Evolutionary conservation across 1,284 basidiomycete genomes (phyloP), one percentile per base, ranked within the genome.

Genomic region (Pseudozyma sp.): DNA sequence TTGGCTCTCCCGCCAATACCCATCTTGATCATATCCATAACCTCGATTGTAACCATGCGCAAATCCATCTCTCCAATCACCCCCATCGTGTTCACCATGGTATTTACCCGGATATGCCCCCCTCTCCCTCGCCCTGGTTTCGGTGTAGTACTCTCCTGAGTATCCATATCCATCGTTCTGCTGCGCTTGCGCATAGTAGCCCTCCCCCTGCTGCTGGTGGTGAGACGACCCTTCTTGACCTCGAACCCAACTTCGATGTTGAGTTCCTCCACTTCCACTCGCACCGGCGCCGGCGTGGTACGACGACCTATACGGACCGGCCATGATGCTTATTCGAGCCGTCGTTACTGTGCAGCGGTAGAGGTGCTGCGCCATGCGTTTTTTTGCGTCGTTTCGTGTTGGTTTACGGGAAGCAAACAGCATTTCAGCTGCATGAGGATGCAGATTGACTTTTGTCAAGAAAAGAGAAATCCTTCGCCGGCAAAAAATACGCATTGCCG

Each of bases 81-180:
- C 21, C 25, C 19, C 38, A 6, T 38, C 38, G 3, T 50, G 51
- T 31, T 31, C 3, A 6, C 25, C 25, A 16, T 52, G 25, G 31
- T 61, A 61, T 10, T 35, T 52, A 14, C 11, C 34, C 18, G 64
- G 36, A 39, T 60, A 52, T 7, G 52, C 25, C 3, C 45, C 59
- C 10, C 25, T 31, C 25, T 31, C 25, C 25, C 25, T 31, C 25
- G 25, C 25, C 25, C 25, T 31, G 3, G 25, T 31, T 6, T 31
- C 25, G 25, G 19, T 18, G 35, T 55, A 55, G 18, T 59, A 38
- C 1, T 52, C 36, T 3, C 44, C 8, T 13, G 19, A 21, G 12
- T 40, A 40, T n/a, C 39, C 39, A 40, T 40, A 40, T 8, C 39
- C 39, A 40, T 40, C 16, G 9, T 40, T n/a, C 12, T 40, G 12